Base-by-base conservation (phyloP, 257 asterid species). In the Scutellaria baicalensis region DNA sequence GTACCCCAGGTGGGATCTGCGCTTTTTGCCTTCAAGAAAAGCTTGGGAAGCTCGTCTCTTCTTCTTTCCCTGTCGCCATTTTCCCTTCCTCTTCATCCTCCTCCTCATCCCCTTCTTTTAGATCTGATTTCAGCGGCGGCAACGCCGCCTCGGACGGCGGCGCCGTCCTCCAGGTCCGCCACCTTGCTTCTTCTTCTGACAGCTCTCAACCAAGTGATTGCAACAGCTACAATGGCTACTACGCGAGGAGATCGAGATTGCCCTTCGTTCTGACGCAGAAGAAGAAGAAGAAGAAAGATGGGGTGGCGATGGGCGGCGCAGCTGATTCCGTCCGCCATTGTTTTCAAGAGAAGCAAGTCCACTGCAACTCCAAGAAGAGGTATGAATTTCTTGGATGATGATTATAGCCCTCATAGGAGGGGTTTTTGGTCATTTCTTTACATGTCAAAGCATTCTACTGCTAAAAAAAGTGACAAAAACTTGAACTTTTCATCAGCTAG, bases 1-100 rank as follows among this genome's bases (percentile, higher is more conserved):
- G 82, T 67, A 83, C 83, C 14, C 93, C 95, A 8, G 99, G 99
- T 48, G 99, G 99, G 78, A 86, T 94, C 82, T 94, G 99, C 78
- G 98, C 95, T 6, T 81, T 86, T 39, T 94, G 99, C 68, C 96
- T 94, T 40, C 99, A 92, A 83, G 99, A 94, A 71, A 94, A 94
- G 88, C 93, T 94, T 20, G 97, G 98, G 16, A 94, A 94, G 73
- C 92, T 94, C 18, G 96, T 94, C 23, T 88, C 99, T 35, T 89
- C 99, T 21, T 89, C 99, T 3, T 86, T 87, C 16, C 84, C 96
- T n/a, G 74, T 83, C 0, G 77, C 91, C 4, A 54, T 91, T 75
- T 85, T 86, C 79, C 98, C 97, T 4, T 81, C 98, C 21, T 81
- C 90, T 43, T 92, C 71, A 3, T 72, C 99, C n/a, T 83, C 98